A percentile compares a stretch with the other conserved stretches of the same genome.
These are phyloP conservation scores for Alloascoidea hylecoeti DNA, from an alignment of 805 yeast genomes.

Conservation along the genomic window DNA sequence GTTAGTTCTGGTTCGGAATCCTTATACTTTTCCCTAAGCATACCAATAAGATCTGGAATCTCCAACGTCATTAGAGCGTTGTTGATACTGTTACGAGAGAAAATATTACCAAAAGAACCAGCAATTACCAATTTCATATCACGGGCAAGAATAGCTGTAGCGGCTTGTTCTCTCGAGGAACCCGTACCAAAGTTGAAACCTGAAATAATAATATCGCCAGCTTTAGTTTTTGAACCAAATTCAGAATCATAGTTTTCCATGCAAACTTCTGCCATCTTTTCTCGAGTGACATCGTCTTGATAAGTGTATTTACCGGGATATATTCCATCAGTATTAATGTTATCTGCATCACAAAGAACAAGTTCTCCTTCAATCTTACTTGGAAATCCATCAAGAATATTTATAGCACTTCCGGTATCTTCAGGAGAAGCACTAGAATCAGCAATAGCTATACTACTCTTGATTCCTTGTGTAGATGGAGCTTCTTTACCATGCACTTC, in stretches of 20 bases:
- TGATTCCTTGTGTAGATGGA: constrained; percentile 34
- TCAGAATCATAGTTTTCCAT: constrained; percentile 97
- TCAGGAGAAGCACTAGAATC: constrained; percentile 12
- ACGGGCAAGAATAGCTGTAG: constrained; percentile 91
- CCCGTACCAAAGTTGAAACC: constrained; percentile 98
- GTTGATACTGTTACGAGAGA: constrained; percentile 90
- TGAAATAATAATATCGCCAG: constrained; percentile 81
- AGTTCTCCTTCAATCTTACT: constrained; percentile 79
- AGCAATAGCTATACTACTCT: constrained; percentile 20
- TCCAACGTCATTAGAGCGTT: constrained; percentile 90
- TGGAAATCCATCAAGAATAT: constrained; percentile 86
- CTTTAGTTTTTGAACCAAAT: constrained; percentile 63
- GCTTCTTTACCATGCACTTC: constrained; percentile 54
- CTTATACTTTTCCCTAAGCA: constrained; percentile 56
- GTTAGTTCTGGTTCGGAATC: constrained; percentile 57
- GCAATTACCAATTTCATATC: constrained; percentile 89
- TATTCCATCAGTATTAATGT: constrained; percentile 94
- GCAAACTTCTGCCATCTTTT: constrained; percentile 97
- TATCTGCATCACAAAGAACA: constrained; percentile 92
- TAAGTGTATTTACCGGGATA: constrained; percentile 98
- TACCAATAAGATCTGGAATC: constrained; percentile 73
- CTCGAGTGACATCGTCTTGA: constrained; percentile 92
- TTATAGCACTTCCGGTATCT: constrained; percentile 33
- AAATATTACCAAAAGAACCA: constrained; percentile 95
- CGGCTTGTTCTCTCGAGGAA: constrained; percentile 97